Percentiles rank a stretch among this genome's conserved stretches.
Conservation (phyloP, 2,329 filamentous ascomycete species). For the Sporothrix brunneoviolacea region DNA sequence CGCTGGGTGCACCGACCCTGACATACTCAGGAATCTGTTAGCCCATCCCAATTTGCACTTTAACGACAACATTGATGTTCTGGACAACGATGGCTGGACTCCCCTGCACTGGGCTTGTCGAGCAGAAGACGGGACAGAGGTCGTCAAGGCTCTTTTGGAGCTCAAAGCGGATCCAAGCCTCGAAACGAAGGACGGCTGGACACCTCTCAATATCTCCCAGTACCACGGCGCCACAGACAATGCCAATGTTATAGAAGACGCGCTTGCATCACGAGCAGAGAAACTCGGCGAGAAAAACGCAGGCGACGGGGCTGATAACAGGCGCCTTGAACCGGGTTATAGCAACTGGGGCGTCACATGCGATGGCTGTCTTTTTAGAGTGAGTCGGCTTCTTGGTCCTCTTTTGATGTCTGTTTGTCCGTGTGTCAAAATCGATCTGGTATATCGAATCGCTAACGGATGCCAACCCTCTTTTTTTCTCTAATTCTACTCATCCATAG, state of each 20-base stretch:
- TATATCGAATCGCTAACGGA: too few relatives aligned
- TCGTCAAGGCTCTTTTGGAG: background rate
- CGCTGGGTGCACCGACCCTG: background rate
- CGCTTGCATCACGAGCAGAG: background rate
- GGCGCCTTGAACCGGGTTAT: background rate
- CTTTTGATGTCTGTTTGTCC: background rate
- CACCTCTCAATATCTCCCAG: constrained; percentile 4
- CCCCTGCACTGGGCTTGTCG: constrained; percentile 4
- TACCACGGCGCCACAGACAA: background rate
- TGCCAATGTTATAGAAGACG: background rate
- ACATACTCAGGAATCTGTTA: background rate
- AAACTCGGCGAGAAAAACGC: background rate
- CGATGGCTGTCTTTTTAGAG: background rate
- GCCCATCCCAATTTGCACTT: background rate
- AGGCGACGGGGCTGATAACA: too few relatives aligned
- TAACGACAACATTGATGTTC: background rate
- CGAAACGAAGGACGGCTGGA: background rate
- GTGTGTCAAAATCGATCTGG: too few relatives aligned
- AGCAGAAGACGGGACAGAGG: background rate
- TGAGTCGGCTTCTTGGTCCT: background rate
- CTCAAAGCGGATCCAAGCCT: background rate
- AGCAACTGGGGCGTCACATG: background rate
- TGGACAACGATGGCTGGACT: constrained; percentile 6
- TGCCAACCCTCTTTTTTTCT: too few relatives aligned
- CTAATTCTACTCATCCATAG: too few relatives aligned